These are phyloP conservation scores for Colletotrichum sansevieriae DNA, from an alignment of 2,329 filamentous ascomycete species.

Conservation along the genomic window DNA sequence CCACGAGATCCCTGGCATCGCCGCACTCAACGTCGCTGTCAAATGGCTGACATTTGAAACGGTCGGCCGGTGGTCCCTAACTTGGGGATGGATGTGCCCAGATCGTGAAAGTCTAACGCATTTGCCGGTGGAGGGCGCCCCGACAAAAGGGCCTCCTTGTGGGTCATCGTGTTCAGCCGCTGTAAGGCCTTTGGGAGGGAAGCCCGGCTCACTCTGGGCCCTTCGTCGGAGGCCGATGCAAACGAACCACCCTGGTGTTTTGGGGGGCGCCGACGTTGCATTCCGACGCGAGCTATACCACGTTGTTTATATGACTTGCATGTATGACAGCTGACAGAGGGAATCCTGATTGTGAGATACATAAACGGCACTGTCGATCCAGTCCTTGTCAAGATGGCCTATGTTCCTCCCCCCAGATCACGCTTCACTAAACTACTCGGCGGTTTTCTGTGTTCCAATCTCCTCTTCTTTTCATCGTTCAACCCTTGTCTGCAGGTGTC, in stretches of 20 bases:
- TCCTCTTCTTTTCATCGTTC: not conserved
- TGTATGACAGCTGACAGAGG: not conserved
- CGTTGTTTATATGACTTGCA: conserved; percentile 34
- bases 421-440: not conserved
- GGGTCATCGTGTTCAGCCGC: not conserved
- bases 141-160: not conserved
- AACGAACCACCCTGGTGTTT: conserved; percentile 17
- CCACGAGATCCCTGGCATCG: conserved; percentile 25
- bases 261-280: conserved; percentile 21
- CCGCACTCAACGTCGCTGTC: conserved; percentile 30
- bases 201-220: not conserved
- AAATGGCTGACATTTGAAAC: conserved; percentile 38
- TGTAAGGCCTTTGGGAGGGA: conserved; percentile 15
- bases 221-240: conserved; percentile 19
- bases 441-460: conserved; percentile 3
- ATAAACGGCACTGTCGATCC: conserved; percentile 37
- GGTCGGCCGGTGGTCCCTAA: conserved; percentile 16
- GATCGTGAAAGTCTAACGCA: conserved; percentile 16
- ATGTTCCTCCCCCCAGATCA: not conserved
- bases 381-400: conserved; percentile 12
- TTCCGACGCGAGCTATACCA: conserved; percentile 25
- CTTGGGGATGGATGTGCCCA: conserved; percentile 20
- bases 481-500: conserved; percentile 11
- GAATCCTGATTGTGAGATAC: conserved; percentile 26
- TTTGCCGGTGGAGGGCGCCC: conserved; percentile 7